A percentile compares a stretch with the other conserved stretches of the same genome.
These are phyloP conservation scores for Podospora pseudopauciseta DNA, from an alignment of 495 filamentous ascomycete species.

Conservation along the genomic window DNA sequence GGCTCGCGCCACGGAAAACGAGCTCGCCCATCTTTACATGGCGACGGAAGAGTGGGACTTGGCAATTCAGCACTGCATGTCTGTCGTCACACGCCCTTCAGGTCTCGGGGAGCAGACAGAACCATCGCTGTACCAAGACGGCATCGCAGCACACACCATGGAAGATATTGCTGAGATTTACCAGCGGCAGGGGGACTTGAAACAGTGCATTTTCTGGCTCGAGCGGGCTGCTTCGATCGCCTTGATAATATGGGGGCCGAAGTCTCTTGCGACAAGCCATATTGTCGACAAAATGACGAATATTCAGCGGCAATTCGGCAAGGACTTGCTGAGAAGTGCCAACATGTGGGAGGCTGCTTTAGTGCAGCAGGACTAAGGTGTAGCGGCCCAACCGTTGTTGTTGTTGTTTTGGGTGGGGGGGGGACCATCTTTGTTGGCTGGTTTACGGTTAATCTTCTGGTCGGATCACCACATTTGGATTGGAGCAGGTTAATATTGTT, in stretches of 20 bases:
- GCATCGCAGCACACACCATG: constrained; percentile 33
- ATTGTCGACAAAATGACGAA: constrained; percentile 33
- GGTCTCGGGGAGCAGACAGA: neutral
- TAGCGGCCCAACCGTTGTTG: neutral
- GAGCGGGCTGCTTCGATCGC: constrained; percentile 30
- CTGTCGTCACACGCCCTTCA: constrained; percentile 25
- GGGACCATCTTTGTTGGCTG: neutral
- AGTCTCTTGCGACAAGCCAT: constrained; percentile 28
- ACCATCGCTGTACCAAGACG: constrained; percentile 26
- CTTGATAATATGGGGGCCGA: constrained; percentile 27
- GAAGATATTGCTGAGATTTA: constrained; percentile 35
- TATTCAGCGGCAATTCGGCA: constrained; percentile 27
- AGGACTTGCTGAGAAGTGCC: constrained; percentile 28
- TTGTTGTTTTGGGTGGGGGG: neutral
- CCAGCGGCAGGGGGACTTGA: constrained; percentile 29
- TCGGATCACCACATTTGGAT: neutral
- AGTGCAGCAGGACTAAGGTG: neutral
- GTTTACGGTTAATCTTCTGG: neutral
- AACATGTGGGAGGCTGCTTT: constrained; percentile 26
- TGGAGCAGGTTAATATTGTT: neutral
- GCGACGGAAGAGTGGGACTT: constrained; percentile 23
- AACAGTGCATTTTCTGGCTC: constrained; percentile 28
- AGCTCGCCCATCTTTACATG: constrained; percentile 35
- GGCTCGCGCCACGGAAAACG: constrained; percentile 28
- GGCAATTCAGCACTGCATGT: constrained; percentile 32